Base-by-base conservation (phyloP, 768 basidiomycete genomes). In the Hericium coralloides region DNA sequence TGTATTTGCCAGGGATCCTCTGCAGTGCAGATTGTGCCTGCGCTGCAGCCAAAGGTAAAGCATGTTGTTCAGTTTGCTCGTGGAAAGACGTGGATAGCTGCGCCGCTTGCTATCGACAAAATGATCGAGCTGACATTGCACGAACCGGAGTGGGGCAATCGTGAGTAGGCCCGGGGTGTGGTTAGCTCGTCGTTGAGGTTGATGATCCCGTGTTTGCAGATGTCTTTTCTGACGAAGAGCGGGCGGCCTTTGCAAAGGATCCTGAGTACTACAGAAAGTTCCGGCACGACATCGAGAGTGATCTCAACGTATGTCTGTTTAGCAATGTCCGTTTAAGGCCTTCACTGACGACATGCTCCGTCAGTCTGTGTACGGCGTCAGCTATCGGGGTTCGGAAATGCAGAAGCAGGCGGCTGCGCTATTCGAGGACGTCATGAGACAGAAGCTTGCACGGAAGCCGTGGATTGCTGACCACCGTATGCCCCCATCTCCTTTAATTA, bases 401-500 rank as follows among this genome's bases (percentile, higher is more conserved):
- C 62, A 66, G 41, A 60, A 61, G 31, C 38, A 37, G n/a, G 63
- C 62, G 7, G 57, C 31, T 3, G 36, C 22, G 17, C 48, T 54
- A 4, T 61, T 66, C 57, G 55, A 56, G 36, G 52, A 53, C 14
- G 14, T 50, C 53, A 67, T 68, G 68, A 31, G 55, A 26, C 55
- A 57, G 54, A 66, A 65, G 62, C 61, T 68, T 14, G 60, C 55
- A 4, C 53, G 61, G 23, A 64, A 67, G 51, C 67, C 69, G 15
- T 50, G 62, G 51, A 66, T 68, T 49, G 60, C 64, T 41, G 60
- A 65, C 20, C 51, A 62, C 12, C 37, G 64, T 65, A 38, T 15
- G 55, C 49, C 17, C 2, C 0, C n/a, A n/a, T 31, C 7, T 31
- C 4, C 31, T 6, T 31, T n/a, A n/a, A n/a, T n/a, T n/a, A n/a